Percentiles rank a stretch among this genome's conserved stretches.
phyloP scores from a whole-genome alignment of 805 yeast genomes.

The Kockiozyma suomiensis region DNA sequence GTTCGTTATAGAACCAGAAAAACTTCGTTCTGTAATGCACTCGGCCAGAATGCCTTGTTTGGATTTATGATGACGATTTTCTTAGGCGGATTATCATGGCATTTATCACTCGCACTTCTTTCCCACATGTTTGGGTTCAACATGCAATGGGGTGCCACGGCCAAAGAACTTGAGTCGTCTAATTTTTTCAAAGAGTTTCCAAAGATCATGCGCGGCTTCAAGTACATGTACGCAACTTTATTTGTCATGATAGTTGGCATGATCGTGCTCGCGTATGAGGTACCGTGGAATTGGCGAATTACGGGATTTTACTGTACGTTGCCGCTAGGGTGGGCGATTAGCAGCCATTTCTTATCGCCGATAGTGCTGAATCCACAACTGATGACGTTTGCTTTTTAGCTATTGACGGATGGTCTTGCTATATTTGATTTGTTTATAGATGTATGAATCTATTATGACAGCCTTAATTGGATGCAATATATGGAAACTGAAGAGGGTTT shows the following conservation, averaged over 20 bases:
- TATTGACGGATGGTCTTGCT: not conserved
- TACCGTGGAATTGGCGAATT: constrained; percentile 28
- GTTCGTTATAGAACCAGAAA: constrained; percentile 12
- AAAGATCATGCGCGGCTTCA: constrained; percentile 21
- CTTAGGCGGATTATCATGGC: constrained; percentile 29
- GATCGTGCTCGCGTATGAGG: constrained; percentile 23
- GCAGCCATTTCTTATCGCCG: constrained; percentile 23
- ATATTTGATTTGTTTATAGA: not conserved
- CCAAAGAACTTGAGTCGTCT: constrained; percentile 26
- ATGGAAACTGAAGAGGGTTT: not conserved
- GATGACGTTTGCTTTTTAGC: constrained; percentile 28
- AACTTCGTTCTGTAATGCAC: constrained; percentile 13
- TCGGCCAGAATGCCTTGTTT: constrained; percentile 11
- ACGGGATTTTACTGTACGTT: constrained; percentile 13
- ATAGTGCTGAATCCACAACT: constrained; percentile 28
- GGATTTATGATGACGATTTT: constrained; percentile 19
- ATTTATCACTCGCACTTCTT: constrained; percentile 19
- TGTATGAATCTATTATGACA: no score
- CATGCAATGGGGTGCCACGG: constrained; percentile 32
- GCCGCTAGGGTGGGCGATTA: constrained; percentile 27
- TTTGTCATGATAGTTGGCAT: not conserved
- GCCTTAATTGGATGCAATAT: no score
- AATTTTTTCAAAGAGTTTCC: constrained; percentile 29
- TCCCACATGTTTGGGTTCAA: constrained; percentile 26
- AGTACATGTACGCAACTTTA: constrained; percentile 19